A percentile compares a stretch with the other conserved stretches of the same genome.
Conservation (phyloP, 176 grass and related monocot genomes). For the Cocos nucifera region DNA sequence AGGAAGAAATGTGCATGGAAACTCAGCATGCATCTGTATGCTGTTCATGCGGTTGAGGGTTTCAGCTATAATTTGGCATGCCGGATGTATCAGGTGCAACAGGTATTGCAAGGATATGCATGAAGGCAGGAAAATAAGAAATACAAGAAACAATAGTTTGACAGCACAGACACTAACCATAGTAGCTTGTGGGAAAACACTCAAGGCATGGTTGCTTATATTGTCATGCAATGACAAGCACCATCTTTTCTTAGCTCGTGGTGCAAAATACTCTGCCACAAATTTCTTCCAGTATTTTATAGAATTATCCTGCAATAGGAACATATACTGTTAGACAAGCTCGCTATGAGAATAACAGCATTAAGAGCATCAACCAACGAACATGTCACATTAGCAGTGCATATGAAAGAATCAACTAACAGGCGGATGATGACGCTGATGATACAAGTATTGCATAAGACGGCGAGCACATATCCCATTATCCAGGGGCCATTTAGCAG, state of each 20-base stretch:
- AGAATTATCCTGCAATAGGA: conserved; percentile 53
- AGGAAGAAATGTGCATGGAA: too few relatives aligned
- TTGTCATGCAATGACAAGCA: conserved; percentile 89
- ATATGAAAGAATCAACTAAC: conserved; percentile 32
- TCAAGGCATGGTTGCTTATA: conserved; percentile 51
- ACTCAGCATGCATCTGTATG: too few relatives aligned
- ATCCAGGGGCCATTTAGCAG: conserved; percentile 50
- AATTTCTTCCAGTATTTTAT: conserved; percentile 95
- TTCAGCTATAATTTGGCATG: too few relatives aligned
- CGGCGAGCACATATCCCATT: conserved; percentile 76
- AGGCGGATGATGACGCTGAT: conserved; percentile 67
- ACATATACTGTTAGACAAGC: not conserved
- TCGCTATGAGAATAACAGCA: not conserved
- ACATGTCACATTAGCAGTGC: not conserved
- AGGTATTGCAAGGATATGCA: too few relatives aligned
- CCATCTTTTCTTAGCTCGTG: conserved; percentile 81
- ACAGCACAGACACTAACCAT: conserved; percentile 28
- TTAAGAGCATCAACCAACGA: not conserved
- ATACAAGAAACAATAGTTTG: conserved; percentile 2
- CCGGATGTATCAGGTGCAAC: too few relatives aligned
- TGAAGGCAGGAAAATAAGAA: too few relatives aligned
- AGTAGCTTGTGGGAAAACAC: conserved; percentile 53
- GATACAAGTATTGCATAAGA: conserved; percentile 89
- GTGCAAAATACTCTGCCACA: conserved; percentile 88
- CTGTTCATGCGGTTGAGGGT: too few relatives aligned